Evolutionary conservation across 352 stramenopile genomes (phyloP).

Genomic region (Pythium plurisporium): DNA sequence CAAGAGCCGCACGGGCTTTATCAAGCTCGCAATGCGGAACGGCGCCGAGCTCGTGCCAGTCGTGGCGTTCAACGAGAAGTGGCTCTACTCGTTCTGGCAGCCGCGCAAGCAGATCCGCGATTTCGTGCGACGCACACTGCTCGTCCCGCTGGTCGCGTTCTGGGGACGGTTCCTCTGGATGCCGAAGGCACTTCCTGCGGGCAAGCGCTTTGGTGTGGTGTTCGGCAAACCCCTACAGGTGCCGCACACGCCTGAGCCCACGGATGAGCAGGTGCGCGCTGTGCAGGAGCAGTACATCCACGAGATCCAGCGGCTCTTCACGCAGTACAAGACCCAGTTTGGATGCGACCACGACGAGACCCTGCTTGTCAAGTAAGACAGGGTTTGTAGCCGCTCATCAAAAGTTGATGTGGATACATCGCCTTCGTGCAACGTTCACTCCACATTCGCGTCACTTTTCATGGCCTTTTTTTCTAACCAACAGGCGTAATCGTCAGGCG

Average conservation of each 20-base stretch:
- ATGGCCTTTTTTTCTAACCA: neutral
- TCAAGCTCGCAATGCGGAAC: constrained; percentile 77
- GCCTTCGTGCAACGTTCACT: neutral
- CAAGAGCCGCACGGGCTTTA: constrained; percentile 71
- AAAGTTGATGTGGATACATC: neutral
- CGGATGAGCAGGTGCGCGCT: constrained; percentile 45
- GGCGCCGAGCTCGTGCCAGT: constrained; percentile 68
- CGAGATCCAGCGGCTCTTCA: constrained; percentile 59
- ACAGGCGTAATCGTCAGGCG: neutral
- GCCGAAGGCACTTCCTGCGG: constrained; percentile 47
- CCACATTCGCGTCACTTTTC: neutral
- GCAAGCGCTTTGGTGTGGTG: constrained; percentile 65
- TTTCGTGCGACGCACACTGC: constrained; percentile 64
- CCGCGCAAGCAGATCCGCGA: constrained; percentile 51
- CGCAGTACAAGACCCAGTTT: constrained; percentile 63
- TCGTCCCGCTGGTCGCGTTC: constrained; percentile 76
- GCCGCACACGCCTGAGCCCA: constrained; percentile 48
- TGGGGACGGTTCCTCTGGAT: constrained; percentile 81
- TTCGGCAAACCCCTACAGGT: constrained; percentile 52
- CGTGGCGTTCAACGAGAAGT: constrained; percentile 82
- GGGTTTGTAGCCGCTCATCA: no score
- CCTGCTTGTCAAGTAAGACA: constrained; percentile 30
- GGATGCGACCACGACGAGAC: constrained; percentile 74
- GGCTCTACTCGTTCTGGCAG: constrained; percentile 76
- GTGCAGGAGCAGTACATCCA: constrained; percentile 57